Evolutionary conservation across 164 flowering plant species (phyloP), one percentile per base, ranked within the genome.

Genomic region (Chimonanthus praecox): DNA sequence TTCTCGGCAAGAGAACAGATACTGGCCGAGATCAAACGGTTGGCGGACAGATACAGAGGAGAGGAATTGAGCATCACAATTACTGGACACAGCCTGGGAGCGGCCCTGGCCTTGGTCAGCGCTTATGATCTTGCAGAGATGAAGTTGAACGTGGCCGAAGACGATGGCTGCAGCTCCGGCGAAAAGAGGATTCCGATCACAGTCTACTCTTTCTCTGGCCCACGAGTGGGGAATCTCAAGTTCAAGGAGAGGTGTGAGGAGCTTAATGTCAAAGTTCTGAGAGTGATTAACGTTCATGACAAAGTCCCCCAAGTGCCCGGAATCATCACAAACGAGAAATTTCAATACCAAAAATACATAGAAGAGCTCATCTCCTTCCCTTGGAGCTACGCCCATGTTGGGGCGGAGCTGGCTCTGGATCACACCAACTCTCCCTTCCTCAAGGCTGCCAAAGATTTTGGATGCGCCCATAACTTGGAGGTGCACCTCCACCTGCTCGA

Each of bases 301-400:
- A 85, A 77, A 70, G 96, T 93, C 0, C 96, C 98, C 0, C 86
- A 76, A 0, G 87, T 89, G 65, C 98, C 98, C 0, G 98, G 98
- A 2, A 74, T 93, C 16, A 21, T 92, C 4, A 76, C 87, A 0
- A 92, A 92, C 58, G 95, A 92, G 83, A 83, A 86, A 64, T 75
- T 82, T 6, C 85, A 80, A 11, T 82, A 77, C 44, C 90, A 85
- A 46, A 87, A 85, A 73, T 81, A 82, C 54, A 16, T 83, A 3
- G 90, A 86, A 63, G 90, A 88, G 0, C 49, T 46, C 0, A 82
- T 84, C 0, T 68, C 82, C 0, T 87, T 90, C 16, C 96, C 96
- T 1, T 92, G 98, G 98, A 87, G 92, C 45, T 93, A 91, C 54
- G 88, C 92, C 0, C 94, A 91, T 70, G 96, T 91, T 0, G 98